A percentile compares a stretch with the other conserved stretches of the same genome.
Conservation (phyloP, 495 filamentous ascomycete genomes). For the Ascodesmis nigricans region DNA sequence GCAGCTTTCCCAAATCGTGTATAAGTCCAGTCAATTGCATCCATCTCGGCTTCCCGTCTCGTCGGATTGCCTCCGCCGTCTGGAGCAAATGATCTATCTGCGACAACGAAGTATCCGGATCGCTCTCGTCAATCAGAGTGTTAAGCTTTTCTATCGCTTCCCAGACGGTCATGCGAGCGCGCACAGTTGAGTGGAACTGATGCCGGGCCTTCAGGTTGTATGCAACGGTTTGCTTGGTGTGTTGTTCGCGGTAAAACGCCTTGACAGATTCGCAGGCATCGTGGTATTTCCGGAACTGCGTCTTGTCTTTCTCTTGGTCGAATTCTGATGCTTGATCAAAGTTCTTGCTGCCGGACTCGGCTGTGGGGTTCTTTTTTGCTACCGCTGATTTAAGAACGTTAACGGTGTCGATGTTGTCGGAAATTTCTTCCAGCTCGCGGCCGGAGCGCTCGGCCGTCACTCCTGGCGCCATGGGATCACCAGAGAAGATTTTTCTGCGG, state of each 20-base stretch:
- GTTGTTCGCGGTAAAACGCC: slow-evolving; percentile 15
- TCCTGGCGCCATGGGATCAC: slow-evolving; percentile 10
- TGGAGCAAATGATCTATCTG: slow-evolving; percentile 81
- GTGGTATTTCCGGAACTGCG: slow-evolving; percentile 32
- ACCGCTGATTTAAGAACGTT: slow-evolving; percentile 48
- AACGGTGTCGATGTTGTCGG: slow-evolving; percentile 59
- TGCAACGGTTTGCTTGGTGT: slow-evolving; percentile 21
- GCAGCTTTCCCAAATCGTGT: slow-evolving; percentile 72
- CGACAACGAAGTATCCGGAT: slow-evolving; percentile 65
- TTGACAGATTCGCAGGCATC: slow-evolving; percentile 8
- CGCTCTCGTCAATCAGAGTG: slow-evolving; percentile 67
- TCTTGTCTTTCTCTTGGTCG: slow-evolving; percentile 59
- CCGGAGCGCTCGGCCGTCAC: slow-evolving; percentile 30
- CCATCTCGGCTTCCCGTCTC: slow-evolving; percentile 78
- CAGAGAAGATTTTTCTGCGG: too few relatives aligned
- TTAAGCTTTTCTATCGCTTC: slow-evolving; percentile 77
- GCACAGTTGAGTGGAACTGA: slow-evolving; percentile 40
- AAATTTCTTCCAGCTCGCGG: slow-evolving; percentile 53
- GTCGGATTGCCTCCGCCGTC: slow-evolving; percentile 64
- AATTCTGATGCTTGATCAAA: slow-evolving; percentile 39
- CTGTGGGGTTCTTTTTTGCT: slow-evolving; percentile 29
- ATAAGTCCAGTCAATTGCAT: slow-evolving; percentile 80
- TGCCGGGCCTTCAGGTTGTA: slow-evolving; percentile 36
- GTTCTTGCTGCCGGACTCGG: too few relatives aligned
- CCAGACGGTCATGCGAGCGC: slow-evolving; percentile 66